Evolutionary conservation across 2,329 filamentous ascomycete species (phyloP), one percentile per base, ranked within the genome.

Genomic region (Seiridium cupressi): DNA sequence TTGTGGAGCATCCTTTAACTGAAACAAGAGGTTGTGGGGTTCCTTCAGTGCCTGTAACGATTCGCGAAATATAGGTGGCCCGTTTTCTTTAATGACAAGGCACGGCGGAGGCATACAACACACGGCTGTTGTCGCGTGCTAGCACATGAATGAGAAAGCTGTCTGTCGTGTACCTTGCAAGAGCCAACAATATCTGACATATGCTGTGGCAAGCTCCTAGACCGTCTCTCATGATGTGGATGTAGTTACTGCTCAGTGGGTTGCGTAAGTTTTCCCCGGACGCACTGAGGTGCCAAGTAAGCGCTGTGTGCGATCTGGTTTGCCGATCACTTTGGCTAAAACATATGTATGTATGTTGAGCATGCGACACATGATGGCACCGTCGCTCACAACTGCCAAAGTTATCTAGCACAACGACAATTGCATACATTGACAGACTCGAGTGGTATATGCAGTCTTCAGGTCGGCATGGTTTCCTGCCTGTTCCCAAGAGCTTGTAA

Each of bases 21-120:
- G 51, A 55, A 55, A 55, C 51, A 26, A 11, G 51, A 44, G 49
- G 35, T 35, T 34, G 34, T 53, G 49, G 49, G 38, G 49, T 40
- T 26, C 32, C 31, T 32, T 5, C 9, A 53, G 49, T 53, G 49
- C 49, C 8, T 53, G 32, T 53, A 53, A n/a, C 34, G 35, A 53
- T 53, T 55, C 36, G 51, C 51, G 51, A 55, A 55, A 31, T 44
- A 44, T 55, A 55, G 36, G 9, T 32, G 36, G 38, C 18, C 51
- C 51, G 46, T 35, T 38, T 42, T 13, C 36, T n/a, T 35, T 53
- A 55, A 42, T 44, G 40, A 42, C 51, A 42, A 18, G 36, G 38
- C 51, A 44, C 18, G 38, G 51, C 35, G 51, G 35, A 55, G 31
- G 35, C 32, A 53, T 11, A 38, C 34, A 36, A 7, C 4, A 36